Base-by-base conservation (phyloP, 257 asterid genomes). In the Ligustrum vulgare region DNA sequence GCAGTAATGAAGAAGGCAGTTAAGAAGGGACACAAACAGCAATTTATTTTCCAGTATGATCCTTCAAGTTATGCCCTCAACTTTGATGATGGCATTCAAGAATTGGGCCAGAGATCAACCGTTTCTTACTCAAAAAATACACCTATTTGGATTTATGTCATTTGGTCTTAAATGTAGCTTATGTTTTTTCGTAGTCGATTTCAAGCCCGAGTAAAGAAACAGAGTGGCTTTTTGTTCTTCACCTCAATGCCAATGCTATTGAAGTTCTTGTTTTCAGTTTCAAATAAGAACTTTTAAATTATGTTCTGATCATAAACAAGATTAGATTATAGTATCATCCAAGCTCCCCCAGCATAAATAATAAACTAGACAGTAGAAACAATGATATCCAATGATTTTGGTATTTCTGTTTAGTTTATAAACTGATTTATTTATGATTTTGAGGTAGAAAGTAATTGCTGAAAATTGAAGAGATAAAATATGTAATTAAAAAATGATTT, bases 51-150 rank as follows among this genome's bases (percentile, higher is more conserved):
- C 71, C 94, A 82, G 74, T 87, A 89, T 77, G 94, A 89, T 82
- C 89, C 94, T 43, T 81, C 87, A 41, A 89, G 91, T 23, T 89
- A 89, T 72, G 87, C 91, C 12, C 82, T 89, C 81, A 89, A 87
- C 83, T 87, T 89, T 37, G 94, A 87, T 35, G 91, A 87, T 76
- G 88, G 90, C 5, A 73, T 69, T 18, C 32, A 49, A 16, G 60
- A 36, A 6, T 10, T 54, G 28, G 70, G 78, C 41, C 85, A 82
- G 1, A 60, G 28, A 47, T 34, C 34, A 2, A 58, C 33, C n/a
- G 32, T 25, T 10, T 56, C 72, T 66, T 60, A 70, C 31, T 81
- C 77, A 75, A 69, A 72, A 15, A 66, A 32, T 32, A 64, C 32
- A 60, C 15, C 65, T 32, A 71, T 71, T 7, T 77, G 83, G 79